Base-by-base conservation (phyloP, 805 yeast genomes). In the Cyberlindnera japonica region DNA sequence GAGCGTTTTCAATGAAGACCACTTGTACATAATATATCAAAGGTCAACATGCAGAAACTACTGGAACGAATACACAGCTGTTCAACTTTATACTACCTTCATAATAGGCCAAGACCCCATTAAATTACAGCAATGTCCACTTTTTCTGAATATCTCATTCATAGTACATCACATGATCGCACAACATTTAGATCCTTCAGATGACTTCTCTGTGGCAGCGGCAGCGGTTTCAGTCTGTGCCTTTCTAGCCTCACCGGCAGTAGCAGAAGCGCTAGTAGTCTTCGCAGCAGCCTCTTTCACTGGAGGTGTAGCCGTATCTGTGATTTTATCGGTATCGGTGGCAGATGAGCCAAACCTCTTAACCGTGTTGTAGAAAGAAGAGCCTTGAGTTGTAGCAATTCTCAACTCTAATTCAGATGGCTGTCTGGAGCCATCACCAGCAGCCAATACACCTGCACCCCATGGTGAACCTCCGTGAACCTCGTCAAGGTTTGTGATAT, bases 381-480 rank as follows among this genome's bases (percentile, higher is more conserved):
- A 60, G 58, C 95, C 96, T 67, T 87, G 95, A 44, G 64, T 65
- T 35, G 59, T 57, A 20, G 88, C 91, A 44, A 85, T 60, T 51
- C 72, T 71, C 59, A 73, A 64, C 63, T 87, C 95, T 43, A 82
- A 65, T 14, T 67, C 72, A 31, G 79, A 54, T 24, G 88, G 83
- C 52, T 69, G 67, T 68, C 95, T 78, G 7, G 84, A 74, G 37
- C 95, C 95, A 57, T 83, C 91, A 37, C 73, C 69, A 37, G 79
- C 85, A 22, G 95, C 89, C 54, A 73, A 69, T 27, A 85, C 67
- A 52, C 95, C 95, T 23, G 95, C 83, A 61, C 95, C 95, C 88
- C 89, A 87, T 33, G 95, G 77, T 16, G 89, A 75, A 41, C 84
- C 84, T 49, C 95, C 95, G 58, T 83, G 95, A 35, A 77, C 71